A percentile compares a stretch with the other conserved stretches of the same genome.
Conservation (phyloP, 805 yeast genomes). For the Hanseniaspora taiwanica region DNA sequence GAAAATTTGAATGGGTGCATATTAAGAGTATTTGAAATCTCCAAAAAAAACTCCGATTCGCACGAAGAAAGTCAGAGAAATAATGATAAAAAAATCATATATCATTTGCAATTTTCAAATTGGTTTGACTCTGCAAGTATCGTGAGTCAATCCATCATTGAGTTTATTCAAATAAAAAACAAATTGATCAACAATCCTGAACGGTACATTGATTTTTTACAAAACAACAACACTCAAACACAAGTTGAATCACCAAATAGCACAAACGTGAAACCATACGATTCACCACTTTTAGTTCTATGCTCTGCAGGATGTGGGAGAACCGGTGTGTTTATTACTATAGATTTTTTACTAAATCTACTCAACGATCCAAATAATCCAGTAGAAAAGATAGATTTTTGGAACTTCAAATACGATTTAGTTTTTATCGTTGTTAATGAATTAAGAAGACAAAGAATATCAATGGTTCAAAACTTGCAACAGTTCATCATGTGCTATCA, state of each 20-base stretch:
- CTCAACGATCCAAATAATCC: conserved; percentile 24
- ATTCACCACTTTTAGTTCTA: conserved; percentile 53
- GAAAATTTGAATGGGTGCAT: conserved; percentile 22
- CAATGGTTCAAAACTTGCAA: conserved; percentile 68
- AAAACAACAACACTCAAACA: not conserved
- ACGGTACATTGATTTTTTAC: conserved; percentile 8
- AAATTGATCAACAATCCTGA: conserved; percentile 11
- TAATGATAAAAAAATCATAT: conserved; percentile 28
- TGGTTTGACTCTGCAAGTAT: conserved; percentile 81
- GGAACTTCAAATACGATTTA: conserved; percentile 36
- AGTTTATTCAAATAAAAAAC: conserved; percentile 22
- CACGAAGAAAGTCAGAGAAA: conserved; percentile 9
- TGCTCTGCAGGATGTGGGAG: conserved; percentile 98
- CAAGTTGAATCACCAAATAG: not conserved
- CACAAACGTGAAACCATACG: conserved; percentile 7
- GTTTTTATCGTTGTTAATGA: conserved; percentile 47
- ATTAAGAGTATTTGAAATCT: conserved; percentile 20
- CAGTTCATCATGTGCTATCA: conserved; percentile 67
- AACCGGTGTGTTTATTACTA: conserved; percentile 74
- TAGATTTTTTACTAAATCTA: conserved; percentile 35
- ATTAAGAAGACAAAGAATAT: conserved; percentile 53
- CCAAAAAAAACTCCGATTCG: conserved; percentile 4
- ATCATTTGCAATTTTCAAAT: conserved; percentile 59
- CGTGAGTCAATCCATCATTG: conserved; percentile 18
- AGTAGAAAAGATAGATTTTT: conserved; percentile 25